Percentiles rank a stretch among this genome's conserved stretches.
These are phyloP conservation scores for Aspergillus pseudonomiae DNA, from an alignment of 2,329 filamentous ascomycete genomes.

Conservation along the genomic window DNA sequence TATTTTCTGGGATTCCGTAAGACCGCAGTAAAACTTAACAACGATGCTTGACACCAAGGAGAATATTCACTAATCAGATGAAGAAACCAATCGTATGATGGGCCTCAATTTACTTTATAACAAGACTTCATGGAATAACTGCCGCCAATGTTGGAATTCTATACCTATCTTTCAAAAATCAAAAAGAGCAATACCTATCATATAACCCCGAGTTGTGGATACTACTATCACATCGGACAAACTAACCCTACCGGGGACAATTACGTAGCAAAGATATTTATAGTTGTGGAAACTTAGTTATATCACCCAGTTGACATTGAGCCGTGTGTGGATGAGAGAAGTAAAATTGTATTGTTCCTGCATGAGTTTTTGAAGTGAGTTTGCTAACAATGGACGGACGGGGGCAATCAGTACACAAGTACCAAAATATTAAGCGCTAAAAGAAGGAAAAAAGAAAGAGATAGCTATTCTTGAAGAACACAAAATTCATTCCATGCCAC, in stretches of 20 bases:
- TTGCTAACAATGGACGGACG: background rate
- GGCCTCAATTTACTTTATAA: background rate
- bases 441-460: background rate
- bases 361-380: background rate
- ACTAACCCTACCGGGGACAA: background rate
- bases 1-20: background rate
- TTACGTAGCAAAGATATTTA: background rate
- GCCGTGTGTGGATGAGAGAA: background rate
- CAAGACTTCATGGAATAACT: background rate
- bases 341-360: background rate
- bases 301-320: background rate
- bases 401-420: background rate
- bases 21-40: background rate
- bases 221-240: background rate
- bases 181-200: background rate
- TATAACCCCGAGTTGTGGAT: background rate
- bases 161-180: background rate
- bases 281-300: background rate
- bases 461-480: background rate
- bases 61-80: background rate
- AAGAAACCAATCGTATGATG: background rate
- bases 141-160: background rate
- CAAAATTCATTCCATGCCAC: background rate
- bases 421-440: background rate
- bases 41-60: background rate